Conservation (phyloP, 2,329 filamentous ascomycete genomes). For the Pseudohalonectria lignicola region DNA sequence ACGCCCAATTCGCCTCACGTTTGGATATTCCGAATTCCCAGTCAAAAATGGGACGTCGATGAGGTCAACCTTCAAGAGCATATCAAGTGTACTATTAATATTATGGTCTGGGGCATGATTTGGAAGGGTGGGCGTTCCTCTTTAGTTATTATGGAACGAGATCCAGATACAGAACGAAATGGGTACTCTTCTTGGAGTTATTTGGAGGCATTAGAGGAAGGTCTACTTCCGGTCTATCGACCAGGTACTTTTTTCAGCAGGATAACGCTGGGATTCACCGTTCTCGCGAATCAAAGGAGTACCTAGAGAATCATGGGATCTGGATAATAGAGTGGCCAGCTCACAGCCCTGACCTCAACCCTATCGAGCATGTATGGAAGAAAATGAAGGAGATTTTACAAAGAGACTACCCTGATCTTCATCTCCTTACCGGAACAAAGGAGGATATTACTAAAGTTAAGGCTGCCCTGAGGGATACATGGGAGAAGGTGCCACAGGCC, state of each 20-base stretch:
- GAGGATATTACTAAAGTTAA: neutral
- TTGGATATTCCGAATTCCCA: neutral
- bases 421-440: neutral
- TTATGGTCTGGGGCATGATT: neutral
- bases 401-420: neutral
- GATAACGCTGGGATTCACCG: neutral
- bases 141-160: neutral
- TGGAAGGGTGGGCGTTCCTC: neutral
- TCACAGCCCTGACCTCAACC: conserved; percentile 4
- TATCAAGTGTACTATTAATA: neutral
- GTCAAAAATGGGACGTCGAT: neutral
- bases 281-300: neutral
- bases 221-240: neutral
- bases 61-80: neutral
- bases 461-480: neutral
- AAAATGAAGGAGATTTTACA: conserved; percentile 2
- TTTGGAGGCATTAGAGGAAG: neutral
- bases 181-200: neutral
- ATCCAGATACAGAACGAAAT: neutral
- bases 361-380: conserved; percentile 1
- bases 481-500: neutral
- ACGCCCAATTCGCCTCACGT: neutral
- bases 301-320: neutral
- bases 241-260: neutral
- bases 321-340: neutral